Percentiles rank a stretch among this genome's conserved stretches.
Evolutionary conservation across 2,329 filamentous ascomycete species (phyloP).

Genomic region (Lachnellula willkommii): DNA sequence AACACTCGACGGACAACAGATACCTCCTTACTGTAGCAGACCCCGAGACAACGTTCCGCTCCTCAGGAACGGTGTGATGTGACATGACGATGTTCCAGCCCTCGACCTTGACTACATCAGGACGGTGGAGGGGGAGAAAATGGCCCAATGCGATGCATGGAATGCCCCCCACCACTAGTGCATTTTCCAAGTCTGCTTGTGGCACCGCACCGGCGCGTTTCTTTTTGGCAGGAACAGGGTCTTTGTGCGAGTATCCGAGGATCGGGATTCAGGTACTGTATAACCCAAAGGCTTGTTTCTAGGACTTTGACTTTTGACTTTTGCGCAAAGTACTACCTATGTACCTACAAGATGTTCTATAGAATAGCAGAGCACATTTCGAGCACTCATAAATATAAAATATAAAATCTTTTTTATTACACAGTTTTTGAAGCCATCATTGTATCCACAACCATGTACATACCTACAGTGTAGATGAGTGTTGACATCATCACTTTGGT

Average conservation of each 20-base stretch:
- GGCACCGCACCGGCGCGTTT: background rate
- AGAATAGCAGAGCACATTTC: too few species aligned
- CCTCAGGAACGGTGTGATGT: conserved; percentile 10
- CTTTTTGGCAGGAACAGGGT: background rate
- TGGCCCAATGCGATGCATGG: background rate
- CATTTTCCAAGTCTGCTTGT: conserved; percentile 13
- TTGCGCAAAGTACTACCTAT: too few species aligned
- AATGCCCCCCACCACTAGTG: conserved; percentile 20
- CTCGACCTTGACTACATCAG: conserved; percentile 9
- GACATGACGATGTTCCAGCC: conserved; percentile 19
- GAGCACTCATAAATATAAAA: too few species aligned
- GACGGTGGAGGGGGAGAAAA: conserved; percentile 12
- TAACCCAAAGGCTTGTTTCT: too few species aligned
- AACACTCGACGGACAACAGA: too few species aligned
- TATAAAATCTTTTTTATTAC: too few species aligned
- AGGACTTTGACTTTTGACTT: too few species aligned
- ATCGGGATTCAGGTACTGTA: too few species aligned
- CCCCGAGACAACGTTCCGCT: background rate
- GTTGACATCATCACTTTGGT: conserved; percentile 15
- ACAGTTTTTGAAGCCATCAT: too few species aligned
- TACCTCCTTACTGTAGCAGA: too few species aligned
- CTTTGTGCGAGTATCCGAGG: too few species aligned
- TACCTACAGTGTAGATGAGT: conserved; percentile 1
- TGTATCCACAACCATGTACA: background rate
- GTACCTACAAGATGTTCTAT: too few species aligned